Evolutionary conservation across 345 rosid species (phyloP), one percentile per base, ranked within the genome.

Genomic region (Crucihimalaya himalaica): DNA sequence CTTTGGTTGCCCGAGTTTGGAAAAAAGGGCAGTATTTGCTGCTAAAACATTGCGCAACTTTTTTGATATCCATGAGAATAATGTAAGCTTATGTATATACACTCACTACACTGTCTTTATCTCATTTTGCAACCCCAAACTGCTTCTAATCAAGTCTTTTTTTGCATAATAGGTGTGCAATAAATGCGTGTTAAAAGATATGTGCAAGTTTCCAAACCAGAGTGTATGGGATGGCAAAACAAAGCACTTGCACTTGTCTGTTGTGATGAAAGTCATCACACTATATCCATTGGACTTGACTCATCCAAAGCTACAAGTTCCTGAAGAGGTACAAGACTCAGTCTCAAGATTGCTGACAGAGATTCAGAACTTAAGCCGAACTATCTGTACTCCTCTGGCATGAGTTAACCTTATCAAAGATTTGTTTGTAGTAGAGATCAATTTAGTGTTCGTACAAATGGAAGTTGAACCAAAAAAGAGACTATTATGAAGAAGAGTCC

Each of bases 1-100:
- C 19, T 83, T 86, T 66, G 98, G 98, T 65, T 93, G 98, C 73
- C 96, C 93, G 40, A 80, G 87, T 63, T 75, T 83, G 52, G 63
- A 76, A 0, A 90, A 58, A 71, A 83, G 78, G 61, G 55, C 28
- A 23, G 75, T 88, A 58, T 84, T 83, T 59, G 78, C 92, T 73
- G 97, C 97, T 32, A 93, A 93, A 79, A 81, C 83, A 60, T 47
- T 93, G 80, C 96, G 98, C 35, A 67, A 45, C 32, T 86, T 78
- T 79, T 89, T 90, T 48, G 56, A 79, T 35, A 86, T 93, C 68
- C 81, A 79, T 70, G 98, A 93, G 79, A 70, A 86, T 64, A 83
- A 65, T 60, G 97, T 93, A 84, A 84, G 91, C 37, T 21, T 29
- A 37, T 29, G 4, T 12, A 47, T 47, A 19, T 0, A 46, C 16